Evolutionary conservation across 1,284 basidiomycete genomes (phyloP), one percentile per base, ranked within the genome.

Genomic region (Ustilago xerochloae): DNA sequence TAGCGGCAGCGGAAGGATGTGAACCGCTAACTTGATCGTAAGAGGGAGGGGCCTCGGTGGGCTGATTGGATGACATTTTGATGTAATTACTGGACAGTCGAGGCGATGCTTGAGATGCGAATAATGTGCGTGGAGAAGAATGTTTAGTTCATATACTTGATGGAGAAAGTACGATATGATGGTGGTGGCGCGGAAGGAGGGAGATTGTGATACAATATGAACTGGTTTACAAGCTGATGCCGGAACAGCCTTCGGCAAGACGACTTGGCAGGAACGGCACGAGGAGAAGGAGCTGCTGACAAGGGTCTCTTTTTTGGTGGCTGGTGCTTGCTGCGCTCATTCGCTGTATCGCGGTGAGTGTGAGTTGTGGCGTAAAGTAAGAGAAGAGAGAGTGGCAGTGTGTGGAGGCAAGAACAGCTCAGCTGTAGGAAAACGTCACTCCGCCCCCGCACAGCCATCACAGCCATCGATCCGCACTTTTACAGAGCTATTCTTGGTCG

Each of bases 21-120:
- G 65, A 62, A 1, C 63, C 63, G 33, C 60, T 56, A 22, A 39
- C 71, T 39, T 69, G 65, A 0, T 74, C 71, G 65, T 74, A 74
- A 30, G 71, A 59, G 3, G 71, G 71, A 33, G 71, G 71, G 4
- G 65, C 61, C 2, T 74, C 71, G 18, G 45, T 26, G 2, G 62
- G 59, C 20, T 65, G 63, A 16, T 41, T 15, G 13, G 57, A 52
- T 6, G 61, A 39, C 52, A 63, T 63, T n/a, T 16, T 54, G 39
- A 15, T 33, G 26, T 3, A 15, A 15, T 33, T 10, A 33, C 32
- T 33, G 16, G 9, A 15, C 16, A 10, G 32, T 10, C 18, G 39
- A 18, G 39, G 1, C 2, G n/a, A 41, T 41, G 10, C 20, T 10
- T 2, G 9, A 22, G 39, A 2, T 22, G 39, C 13, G 9, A 22